Evolutionary conservation across 2,329 filamentous ascomycete species (phyloP), one percentile per base, ranked within the genome.

Genomic region (Phaeosphaeriaceae sp.): DNA sequence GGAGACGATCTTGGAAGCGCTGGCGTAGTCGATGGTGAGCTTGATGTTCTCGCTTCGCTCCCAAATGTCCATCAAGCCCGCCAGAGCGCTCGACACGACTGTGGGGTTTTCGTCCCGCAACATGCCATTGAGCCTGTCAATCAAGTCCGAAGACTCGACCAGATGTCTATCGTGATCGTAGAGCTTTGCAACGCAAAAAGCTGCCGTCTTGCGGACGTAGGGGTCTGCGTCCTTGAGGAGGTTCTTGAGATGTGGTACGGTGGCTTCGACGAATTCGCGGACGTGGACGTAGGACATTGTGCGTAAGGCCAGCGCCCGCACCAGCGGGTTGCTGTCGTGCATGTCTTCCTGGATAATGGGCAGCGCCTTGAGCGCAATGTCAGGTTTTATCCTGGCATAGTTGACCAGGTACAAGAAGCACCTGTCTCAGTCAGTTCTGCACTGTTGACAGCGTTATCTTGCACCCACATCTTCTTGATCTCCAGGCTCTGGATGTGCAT

Each of bases 261-360:
- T 96, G 13, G 92, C 91, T 79, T 96, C 91, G 69, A 98, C 93
- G 74, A 96, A 99, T 76, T 99, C 93, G 66, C 91, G 89, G 47
- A 99, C 95, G 76, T 99, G 94, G 64, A 99, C 90, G 76, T 99
- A 99, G 13, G 95, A 97, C 82, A 99, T 95, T 54, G 95, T 99
- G 61, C 95, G 90, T 40, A 99, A 83, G 19, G 95, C 92, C 27
- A 99, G 86, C 5, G 95, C 95, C 74, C 95, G 89, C 44, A 98
- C 93, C 1, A 99, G 84, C 1, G 95, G 95, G 72, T 97, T 99
- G 33, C 86, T 84, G 73, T 98, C 94, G 76, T 94, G 90, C 89
- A 98, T 93, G 76, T 99, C 95, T 89, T 90, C 87, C 71, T 96
- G 85, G 55, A 99, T 80, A 45, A 94, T 91, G 3, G 94, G 92